Percentiles rank a stretch among this genome's conserved stretches.
phyloP scores from a whole-genome alignment of 2,329 filamentous ascomycete species.

The Paraphoma chrysanthemicola region DNA sequence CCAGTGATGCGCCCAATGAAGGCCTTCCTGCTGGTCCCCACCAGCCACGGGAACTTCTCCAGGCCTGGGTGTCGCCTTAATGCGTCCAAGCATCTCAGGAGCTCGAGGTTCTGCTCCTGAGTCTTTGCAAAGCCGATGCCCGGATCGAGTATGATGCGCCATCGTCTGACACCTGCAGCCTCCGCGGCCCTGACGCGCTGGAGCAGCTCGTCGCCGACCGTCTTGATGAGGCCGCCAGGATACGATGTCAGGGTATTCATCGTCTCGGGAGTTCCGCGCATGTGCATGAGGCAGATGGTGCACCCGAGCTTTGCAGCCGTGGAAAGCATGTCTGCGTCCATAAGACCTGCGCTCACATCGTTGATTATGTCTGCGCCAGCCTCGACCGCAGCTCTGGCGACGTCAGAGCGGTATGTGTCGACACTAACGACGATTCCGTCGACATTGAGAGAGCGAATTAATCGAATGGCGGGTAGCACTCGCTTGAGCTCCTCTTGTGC shows the following conservation, averaged over 20 bases:
- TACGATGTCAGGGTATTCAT: slow-evolving; percentile 75
- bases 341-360: slow-evolving; percentile 82
- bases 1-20: slow-evolving; percentile 88
- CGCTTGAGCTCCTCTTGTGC: slow-evolving; percentile 77
- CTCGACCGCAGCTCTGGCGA: slow-evolving; percentile 76
- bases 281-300: slow-evolving; percentile 89
- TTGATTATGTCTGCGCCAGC: slow-evolving; percentile 94
- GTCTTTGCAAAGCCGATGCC: slow-evolving; percentile 95
- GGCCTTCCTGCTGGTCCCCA: slow-evolving; percentile 86
- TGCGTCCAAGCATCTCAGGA: slow-evolving; percentile 72
- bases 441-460: slow-evolving; percentile 72
- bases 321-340: slow-evolving; percentile 82
- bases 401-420: slow-evolving; percentile 88
- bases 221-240: slow-evolving; percentile 69
- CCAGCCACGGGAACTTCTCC: slow-evolving; percentile 80
- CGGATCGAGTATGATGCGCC: slow-evolving; percentile 94
- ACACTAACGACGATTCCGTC: slow-evolving; percentile 77
- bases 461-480: slow-evolving; percentile 77
- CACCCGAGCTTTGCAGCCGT: slow-evolving; percentile 79
- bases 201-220: slow-evolving; percentile 72
- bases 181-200: slow-evolving; percentile 77
- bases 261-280: slow-evolving; percentile 84
- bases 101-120: slow-evolving; percentile 77
- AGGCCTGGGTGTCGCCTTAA: slow-evolving; percentile 61
- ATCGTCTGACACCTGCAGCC: slow-evolving; percentile 81